A percentile compares a stretch with the other conserved stretches of the same genome.
Evolutionary conservation across 2,329 filamentous ascomycete genomes (phyloP).

Genomic region (Chrysoporthe puriensis): DNA sequence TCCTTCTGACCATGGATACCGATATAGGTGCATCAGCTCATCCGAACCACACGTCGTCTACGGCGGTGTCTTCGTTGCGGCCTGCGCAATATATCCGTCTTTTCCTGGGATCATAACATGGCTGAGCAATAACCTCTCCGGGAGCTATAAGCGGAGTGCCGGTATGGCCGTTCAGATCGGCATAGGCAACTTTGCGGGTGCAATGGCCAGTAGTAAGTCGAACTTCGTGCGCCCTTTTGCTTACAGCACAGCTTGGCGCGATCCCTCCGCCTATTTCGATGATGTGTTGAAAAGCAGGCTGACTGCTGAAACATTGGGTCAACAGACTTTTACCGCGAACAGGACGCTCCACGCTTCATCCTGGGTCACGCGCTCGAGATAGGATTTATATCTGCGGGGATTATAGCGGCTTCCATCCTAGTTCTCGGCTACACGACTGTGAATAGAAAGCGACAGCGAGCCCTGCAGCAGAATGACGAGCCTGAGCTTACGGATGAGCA

Average conservation of each 20-base stretch:
- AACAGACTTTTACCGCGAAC: conserved; percentile 65
- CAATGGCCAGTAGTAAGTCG: conserved; percentile 54
- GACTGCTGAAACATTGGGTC: background rate
- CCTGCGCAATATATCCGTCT: conserved; percentile 78
- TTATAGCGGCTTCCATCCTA: background rate
- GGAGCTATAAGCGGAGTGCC: conserved; percentile 64
- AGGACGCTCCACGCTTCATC: conserved; percentile 52
- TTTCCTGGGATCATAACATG: conserved; percentile 80
- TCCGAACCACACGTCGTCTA: conserved; percentile 62
- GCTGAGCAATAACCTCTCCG: conserved; percentile 77
- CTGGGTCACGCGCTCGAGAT: conserved; percentile 40
- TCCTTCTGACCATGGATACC: conserved; percentile 27
- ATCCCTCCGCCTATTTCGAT: too few relatives aligned
- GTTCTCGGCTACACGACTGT: background rate
- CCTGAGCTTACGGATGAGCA: too few relatives aligned
- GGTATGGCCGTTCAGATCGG: conserved; percentile 70
- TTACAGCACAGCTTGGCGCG: too few relatives aligned
- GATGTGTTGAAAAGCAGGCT: too few relatives aligned
- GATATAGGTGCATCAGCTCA: conserved; percentile 57
- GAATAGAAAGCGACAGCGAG: background rate
- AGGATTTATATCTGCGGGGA: background rate
- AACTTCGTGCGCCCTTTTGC: background rate
- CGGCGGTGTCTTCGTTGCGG: conserved; percentile 75
- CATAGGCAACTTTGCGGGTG: conserved; percentile 61
- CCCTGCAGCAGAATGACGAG: background rate